Conservation (phyloP, 352 stramenopile genomes). For the Phytophthora pisi region DNA sequence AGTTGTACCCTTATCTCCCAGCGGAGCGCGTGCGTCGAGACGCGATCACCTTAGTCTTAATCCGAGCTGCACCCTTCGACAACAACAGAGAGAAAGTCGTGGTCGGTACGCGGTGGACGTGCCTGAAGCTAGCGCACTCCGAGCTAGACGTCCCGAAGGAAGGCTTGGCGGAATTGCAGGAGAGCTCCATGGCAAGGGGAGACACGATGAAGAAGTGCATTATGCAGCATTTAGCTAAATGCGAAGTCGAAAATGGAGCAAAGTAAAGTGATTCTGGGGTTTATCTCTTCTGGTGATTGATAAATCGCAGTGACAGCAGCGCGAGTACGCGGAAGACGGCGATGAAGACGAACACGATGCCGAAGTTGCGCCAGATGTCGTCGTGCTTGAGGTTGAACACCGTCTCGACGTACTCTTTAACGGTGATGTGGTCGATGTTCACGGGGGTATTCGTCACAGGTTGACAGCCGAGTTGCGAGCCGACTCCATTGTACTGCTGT, state of each 20-base stretch:
- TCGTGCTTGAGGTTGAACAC: too few relatives aligned
- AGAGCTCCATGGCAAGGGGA: constrained; percentile 23
- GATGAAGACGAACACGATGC: too few relatives aligned
- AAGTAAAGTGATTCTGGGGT: too few relatives aligned
- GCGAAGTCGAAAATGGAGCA: too few relatives aligned
- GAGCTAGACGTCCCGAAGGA: constrained; percentile 19
- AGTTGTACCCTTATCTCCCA: constrained; percentile 42
- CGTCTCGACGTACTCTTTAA: too few relatives aligned
- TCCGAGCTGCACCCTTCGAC: background rate
- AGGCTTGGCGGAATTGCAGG: constrained; percentile 18
- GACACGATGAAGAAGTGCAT: constrained; percentile 34
- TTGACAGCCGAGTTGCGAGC: constrained; percentile 27
- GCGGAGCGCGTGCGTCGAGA: constrained; percentile 37
- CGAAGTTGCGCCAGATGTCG: too few relatives aligned
- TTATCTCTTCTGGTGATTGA: constrained; percentile 40
- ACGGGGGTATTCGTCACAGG: constrained; percentile 21
- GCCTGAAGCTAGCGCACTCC: constrained; percentile 15
- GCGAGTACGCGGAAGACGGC: too few relatives aligned
- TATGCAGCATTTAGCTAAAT: constrained; percentile 21
- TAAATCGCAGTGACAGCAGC: too few relatives aligned
- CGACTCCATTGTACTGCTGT: constrained; percentile 11
- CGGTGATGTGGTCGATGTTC: too few relatives aligned
- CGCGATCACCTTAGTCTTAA: constrained; percentile 26
- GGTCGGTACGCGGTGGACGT: constrained; percentile 31
- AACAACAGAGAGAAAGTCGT: constrained; percentile 15